Conservation (phyloP, 1,284 basidiomycete species). For the Laetiporus sulphureus region DNA sequence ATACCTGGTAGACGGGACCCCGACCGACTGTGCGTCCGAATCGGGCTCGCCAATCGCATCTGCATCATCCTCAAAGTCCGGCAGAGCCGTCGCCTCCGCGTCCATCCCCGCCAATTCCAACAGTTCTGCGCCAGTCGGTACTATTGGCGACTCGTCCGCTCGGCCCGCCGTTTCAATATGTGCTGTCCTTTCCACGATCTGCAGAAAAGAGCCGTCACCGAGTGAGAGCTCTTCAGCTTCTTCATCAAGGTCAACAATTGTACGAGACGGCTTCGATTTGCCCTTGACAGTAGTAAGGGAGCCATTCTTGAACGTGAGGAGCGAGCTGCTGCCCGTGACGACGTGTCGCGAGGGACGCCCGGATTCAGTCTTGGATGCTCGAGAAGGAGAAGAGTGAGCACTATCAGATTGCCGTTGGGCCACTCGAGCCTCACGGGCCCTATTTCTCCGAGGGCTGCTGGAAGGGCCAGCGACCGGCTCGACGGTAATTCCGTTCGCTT, state of each 20-base stretch:
- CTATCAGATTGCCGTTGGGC: too few species aligned
- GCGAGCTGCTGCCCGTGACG: constrained; percentile 11
- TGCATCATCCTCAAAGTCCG: constrained; percentile 50
- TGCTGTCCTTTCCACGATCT: not conserved
- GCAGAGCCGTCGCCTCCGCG: constrained; percentile 31
- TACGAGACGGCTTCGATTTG: not conserved
- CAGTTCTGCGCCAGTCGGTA: constrained; percentile 38
- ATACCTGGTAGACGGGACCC: not conserved
- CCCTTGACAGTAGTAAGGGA: constrained; percentile 12
- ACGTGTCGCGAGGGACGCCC: constrained; percentile 36
- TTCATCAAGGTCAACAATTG: not conserved
- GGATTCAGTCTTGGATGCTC: constrained; percentile 36
- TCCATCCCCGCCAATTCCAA: constrained; percentile 39
- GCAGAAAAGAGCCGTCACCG: not conserved
- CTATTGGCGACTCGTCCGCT: constrained; percentile 4
- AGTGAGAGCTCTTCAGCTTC: not conserved
- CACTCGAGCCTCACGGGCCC: not conserved
- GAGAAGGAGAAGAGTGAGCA: constrained; percentile 5
- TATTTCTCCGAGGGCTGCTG: not conserved
- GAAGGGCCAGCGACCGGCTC: not conserved
- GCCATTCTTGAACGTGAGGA: constrained; percentile 16
- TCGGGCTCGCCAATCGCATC: constrained; percentile 21
- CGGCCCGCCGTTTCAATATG: not conserved
- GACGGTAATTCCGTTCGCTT: not conserved
- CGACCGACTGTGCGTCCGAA: constrained; percentile 3